A percentile compares a stretch with the other conserved stretches of the same genome.
phyloP scores from a whole-genome alignment of 305 asterid genomes.

The Caryopteris hybrid region DNA sequence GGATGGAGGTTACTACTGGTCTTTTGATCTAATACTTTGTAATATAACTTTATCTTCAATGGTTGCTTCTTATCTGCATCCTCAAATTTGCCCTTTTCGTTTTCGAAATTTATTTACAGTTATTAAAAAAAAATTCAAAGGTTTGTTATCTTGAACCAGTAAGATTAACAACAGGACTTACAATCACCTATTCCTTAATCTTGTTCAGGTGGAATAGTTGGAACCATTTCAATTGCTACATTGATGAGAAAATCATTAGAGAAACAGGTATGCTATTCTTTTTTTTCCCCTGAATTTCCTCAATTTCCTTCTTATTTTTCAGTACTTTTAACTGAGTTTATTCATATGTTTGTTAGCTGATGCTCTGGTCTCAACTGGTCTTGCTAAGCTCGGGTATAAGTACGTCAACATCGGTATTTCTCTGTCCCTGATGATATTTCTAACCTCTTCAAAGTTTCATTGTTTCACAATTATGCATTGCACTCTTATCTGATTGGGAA shows the following conservation, averaged over 20 bases:
- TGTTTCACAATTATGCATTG: not conserved
- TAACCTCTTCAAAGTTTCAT: not conserved
- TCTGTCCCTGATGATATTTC: not conserved
- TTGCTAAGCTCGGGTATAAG: slow-evolving; percentile 58
- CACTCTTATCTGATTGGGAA: slow-evolving; percentile 5
- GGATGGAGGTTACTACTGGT: not conserved
- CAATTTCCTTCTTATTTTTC: not conserved
- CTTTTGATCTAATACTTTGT: not conserved
- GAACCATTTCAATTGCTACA: slow-evolving; percentile 66
- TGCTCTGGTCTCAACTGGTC: slow-evolving; percentile 81
- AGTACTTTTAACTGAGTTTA: not conserved
- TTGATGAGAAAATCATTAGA: slow-evolving; percentile 61
- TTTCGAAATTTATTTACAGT: not conserved
- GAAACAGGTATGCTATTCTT: slow-evolving; percentile 49
- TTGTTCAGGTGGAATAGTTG: slow-evolving; percentile 82
- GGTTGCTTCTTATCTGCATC: not conserved
- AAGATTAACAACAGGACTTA: not conserved
- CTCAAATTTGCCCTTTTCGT: not conserved
- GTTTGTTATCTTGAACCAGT: not conserved
- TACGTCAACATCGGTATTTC: slow-evolving; percentile 71
- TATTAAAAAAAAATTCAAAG: not conserved
- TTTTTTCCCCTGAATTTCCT: not conserved
- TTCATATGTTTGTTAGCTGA: slow-evolving; percentile 53
- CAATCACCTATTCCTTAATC: not conserved
- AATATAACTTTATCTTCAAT: too few relatives aligned